Evolutionary conservation across 225 moss, liverwort and hornwort species (phyloP).

Genomic region (Takakia lepidozioides): DNA sequence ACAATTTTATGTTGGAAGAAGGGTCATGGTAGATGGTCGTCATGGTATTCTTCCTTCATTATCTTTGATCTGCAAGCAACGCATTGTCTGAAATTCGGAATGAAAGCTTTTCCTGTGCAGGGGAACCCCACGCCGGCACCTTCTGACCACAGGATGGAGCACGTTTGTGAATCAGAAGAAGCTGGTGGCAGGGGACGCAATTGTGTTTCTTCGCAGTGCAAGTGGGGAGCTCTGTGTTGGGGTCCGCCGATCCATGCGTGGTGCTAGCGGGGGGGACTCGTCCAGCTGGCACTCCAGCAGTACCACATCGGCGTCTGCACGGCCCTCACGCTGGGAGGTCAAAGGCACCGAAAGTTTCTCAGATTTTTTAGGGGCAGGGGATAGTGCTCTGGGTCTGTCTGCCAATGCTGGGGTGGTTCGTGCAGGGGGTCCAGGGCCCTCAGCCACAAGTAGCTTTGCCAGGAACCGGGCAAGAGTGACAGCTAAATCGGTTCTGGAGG

Average conservation of each 20-base stretch:
- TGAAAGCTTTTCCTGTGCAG: constrained; percentile 13
- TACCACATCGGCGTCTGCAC: constrained; percentile 53
- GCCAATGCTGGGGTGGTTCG: constrained; percentile 20
- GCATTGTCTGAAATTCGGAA: no score
- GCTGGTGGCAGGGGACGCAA: constrained; percentile 95
- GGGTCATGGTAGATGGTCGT: no score
- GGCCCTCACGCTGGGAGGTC: constrained; percentile 89
- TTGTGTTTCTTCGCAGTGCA: constrained; percentile 87
- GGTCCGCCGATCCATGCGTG: constrained; percentile 92
- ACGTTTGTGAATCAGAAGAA: constrained; percentile 99
- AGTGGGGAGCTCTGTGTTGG: constrained; percentile 97
- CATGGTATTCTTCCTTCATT: no score
- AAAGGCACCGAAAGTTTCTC: constrained; percentile 84
- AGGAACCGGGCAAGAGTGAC: constrained; percentile 95
- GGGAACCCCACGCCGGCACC: constrained; percentile 90
- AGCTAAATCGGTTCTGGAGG: constrained; percentile 88
- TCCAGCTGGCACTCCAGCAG: constrained; percentile 83
- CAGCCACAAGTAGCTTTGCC: constrained; percentile 81
- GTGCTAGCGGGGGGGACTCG: constrained; percentile 74
- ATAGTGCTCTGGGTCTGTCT: constrained; percentile 38
- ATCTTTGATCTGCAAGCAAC: no score
- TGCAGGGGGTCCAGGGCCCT: constrained; percentile 1
- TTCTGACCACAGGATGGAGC: constrained; percentile 96
- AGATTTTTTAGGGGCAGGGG: constrained; percentile 63
- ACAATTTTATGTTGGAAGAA: no score